These are phyloP conservation scores for Taphrina wiesneri DNA, from an alignment of 1,139 yeast species.

Conservation along the genomic window DNA sequence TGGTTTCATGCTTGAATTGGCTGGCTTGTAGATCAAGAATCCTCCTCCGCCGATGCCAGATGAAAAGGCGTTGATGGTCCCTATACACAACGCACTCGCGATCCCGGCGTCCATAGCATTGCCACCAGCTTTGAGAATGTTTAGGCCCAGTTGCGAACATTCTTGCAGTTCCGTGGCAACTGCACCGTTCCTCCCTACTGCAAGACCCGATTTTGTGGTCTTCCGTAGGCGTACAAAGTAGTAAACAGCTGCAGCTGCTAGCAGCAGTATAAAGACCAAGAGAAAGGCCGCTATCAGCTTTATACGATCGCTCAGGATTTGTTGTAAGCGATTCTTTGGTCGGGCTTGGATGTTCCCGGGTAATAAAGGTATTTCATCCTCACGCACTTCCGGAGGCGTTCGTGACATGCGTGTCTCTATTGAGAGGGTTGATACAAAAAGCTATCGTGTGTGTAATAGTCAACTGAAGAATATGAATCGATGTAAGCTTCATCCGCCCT, in stretches of 20 bases:
- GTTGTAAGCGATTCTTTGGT: neutral
- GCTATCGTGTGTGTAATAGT: no score
- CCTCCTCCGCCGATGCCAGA: slow-evolving; percentile 76
- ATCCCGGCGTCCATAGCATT: slow-evolving; percentile 94
- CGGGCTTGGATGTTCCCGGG: neutral
- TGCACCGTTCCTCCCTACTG: slow-evolving; percentile 76
- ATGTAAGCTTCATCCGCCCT: no score
- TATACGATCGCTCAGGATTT: neutral
- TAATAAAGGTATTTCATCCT: slow-evolving; percentile 14
- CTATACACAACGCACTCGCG: slow-evolving; percentile 84
- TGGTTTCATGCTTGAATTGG: slow-evolving; percentile 5
- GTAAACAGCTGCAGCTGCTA: neutral
- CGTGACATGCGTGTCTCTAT: neutral
- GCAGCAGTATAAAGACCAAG: neutral
- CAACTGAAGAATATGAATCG: no score
- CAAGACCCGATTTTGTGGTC: neutral
- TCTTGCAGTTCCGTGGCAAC: slow-evolving; percentile 72
- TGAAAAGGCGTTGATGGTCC: slow-evolving; percentile 75
- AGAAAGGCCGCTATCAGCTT: neutral
- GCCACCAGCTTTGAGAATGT: slow-evolving; percentile 59
- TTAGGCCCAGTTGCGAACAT: slow-evolving; percentile 70
- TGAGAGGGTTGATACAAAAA: neutral
- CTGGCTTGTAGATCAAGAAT: slow-evolving; percentile 37
- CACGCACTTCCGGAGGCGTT: neutral
- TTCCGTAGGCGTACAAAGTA: neutral